Base-by-base conservation (phyloP, 495 filamentous ascomycete genomes). In the Podospora sp. region DNA sequence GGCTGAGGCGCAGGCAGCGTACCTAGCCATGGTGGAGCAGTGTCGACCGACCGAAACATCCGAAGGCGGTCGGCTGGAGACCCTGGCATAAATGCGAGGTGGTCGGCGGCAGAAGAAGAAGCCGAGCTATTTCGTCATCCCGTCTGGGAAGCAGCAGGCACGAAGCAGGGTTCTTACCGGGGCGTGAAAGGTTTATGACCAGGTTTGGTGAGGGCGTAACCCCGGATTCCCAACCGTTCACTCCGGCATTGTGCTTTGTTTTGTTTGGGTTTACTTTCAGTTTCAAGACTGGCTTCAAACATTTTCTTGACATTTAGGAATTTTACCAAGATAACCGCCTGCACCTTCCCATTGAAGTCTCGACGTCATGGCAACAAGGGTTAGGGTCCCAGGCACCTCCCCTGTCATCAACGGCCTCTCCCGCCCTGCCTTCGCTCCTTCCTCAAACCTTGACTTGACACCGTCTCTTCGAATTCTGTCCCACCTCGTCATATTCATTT, bases 71-170 rank as follows among this genome's bases (percentile, higher is more conserved):
- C 40, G 40, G 16, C 12, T 18, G 40, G 12, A 46, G 40, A 18
- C 40, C 16, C 40, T 46, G 40, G 40, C 9, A 46, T 24, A 20
- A 20, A 18, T 57, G 24, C 21, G 55, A n/a, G 55, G 55, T 57
- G 14, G 11, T 59, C 57, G 57, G 57, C 12, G 26, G 57, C 57
- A 27, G 33, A 59, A 59, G 20, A 20, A 59, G 33, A 33, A 33
- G 27, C 57, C 57, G 57, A 46, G 18, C 12, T 59, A n/a, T 59
- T n/a, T 33, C 57, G 57, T 35, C 1, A 59, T 59, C 26, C 26
- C 9, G 25, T 59, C 18, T 0, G n/a, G n/a, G 29, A n/a, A 29
- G 29, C 22, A 14, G 40, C 16, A 59, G 26, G 26, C 40, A 46
- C 40, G 40, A 14, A 11, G 40, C 40, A 46, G 40, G 40, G 40